Evolutionary conservation across 345 rosid species (phyloP).

Genomic region (Conringia planisiliqua): DNA sequence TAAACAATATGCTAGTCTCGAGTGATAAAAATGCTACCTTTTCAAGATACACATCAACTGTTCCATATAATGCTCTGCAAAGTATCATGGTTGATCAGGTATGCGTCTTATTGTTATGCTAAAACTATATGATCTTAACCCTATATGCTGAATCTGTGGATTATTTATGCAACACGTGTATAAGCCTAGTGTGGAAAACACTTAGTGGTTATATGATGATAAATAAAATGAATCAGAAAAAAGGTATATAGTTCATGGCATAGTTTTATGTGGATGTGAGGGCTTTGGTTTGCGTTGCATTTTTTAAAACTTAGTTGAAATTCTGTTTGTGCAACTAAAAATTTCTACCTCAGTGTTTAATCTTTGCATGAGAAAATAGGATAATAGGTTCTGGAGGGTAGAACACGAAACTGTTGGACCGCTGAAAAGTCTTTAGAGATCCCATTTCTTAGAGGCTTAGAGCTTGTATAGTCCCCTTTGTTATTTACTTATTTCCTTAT

Average conservation of each 20-base stretch:
- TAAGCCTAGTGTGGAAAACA: neutral
- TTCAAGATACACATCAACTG: constrained; percentile 40
- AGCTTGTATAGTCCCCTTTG: neutral
- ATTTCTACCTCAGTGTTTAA: neutral
- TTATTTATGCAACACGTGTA: neutral
- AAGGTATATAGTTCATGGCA: neutral
- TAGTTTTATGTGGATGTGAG: neutral
- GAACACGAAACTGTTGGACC: neutral
- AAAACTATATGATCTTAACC: neutral
- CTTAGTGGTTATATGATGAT: neutral
- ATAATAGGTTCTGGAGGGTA: neutral
- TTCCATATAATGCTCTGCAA: constrained; percentile 40
- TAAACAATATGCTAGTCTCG: constrained; percentile 35
- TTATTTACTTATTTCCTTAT: neutral
- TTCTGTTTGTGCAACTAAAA: neutral
- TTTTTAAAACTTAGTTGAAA: neutral
- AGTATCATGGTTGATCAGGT: constrained; percentile 62
- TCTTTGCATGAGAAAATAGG: neutral
- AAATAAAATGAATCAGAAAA: neutral
- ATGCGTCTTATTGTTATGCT: constrained; percentile 8
- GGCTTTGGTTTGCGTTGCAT: neutral
- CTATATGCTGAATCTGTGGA: neutral
- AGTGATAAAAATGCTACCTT: constrained; percentile 22
- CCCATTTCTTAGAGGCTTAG: neutral
- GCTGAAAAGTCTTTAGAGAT: neutral